Conservation (phyloP, 1,139 yeast genomes). For the Debaryomycetaceae sp. region DNA sequence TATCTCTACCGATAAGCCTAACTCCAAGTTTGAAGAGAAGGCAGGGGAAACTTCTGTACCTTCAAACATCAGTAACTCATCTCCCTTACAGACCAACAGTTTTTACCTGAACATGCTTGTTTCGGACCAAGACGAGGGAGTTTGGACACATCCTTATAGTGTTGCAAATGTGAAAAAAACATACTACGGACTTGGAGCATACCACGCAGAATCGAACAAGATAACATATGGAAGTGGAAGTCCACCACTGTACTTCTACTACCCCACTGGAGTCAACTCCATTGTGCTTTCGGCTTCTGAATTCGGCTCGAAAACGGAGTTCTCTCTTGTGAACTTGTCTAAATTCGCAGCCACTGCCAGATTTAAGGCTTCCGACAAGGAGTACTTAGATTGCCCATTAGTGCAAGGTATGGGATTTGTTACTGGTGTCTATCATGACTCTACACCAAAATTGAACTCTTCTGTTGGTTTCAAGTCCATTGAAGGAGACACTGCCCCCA, state of each 20-base stretch:
- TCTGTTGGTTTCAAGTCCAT: constrained; percentile 49
- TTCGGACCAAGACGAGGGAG: constrained; percentile 53
- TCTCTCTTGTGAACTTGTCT: constrained; percentile 17
- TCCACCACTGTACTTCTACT: constrained; percentile 40
- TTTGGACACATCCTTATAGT: constrained; percentile 77
- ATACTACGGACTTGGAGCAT: constrained; percentile 54
- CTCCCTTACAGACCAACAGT: constrained; percentile 69
- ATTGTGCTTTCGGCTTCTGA: constrained; percentile 23
- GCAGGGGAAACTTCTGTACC: constrained; percentile 47
- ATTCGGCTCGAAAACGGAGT: constrained; percentile 15
- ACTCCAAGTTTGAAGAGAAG: constrained; percentile 37
- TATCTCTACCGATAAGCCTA: constrained; percentile 44
- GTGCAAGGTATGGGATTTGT: constrained; percentile 69
- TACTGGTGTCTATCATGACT: constrained; percentile 51
- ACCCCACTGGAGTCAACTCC: constrained; percentile 24
- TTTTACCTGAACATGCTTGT: constrained; percentile 73
- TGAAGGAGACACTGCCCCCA: constrained; percentile 30
- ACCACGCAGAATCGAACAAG: constrained; percentile 52
- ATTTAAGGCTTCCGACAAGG: constrained; percentile 11
- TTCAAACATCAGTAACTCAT: constrained; percentile 31
- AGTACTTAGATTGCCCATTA: constrained; percentile 28
- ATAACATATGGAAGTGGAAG: constrained; percentile 59
- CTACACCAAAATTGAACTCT: constrained; percentile 49
- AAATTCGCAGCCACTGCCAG: constrained; percentile 23
- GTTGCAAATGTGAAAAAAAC: constrained; percentile 33